A percentile compares a stretch with the other conserved stretches of the same genome.
Evolutionary conservation across 1,284 basidiomycete species (phyloP).

Genomic region (Xerocomus amazonicus): DNA sequence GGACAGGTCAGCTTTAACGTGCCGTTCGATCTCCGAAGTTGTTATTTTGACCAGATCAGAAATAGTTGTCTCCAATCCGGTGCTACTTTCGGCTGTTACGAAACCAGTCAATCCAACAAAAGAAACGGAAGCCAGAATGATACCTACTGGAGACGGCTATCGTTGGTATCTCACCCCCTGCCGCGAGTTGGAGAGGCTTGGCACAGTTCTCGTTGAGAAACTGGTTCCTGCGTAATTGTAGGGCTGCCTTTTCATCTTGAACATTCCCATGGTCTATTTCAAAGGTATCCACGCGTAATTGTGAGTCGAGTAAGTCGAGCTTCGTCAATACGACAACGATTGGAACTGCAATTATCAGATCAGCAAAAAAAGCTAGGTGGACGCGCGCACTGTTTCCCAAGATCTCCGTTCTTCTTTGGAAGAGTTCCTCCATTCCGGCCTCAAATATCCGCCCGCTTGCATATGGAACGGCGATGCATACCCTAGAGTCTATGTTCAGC

Average conservation of each 20-base stretch:
- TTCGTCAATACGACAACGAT: constrained; percentile 8
- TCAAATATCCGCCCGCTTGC: constrained; percentile 1
- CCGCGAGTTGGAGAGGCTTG: neutral
- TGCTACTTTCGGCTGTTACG: neutral
- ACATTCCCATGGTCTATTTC: no score
- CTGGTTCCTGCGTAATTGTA: neutral
- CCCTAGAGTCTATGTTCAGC: neutral
- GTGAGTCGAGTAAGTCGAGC: neutral
- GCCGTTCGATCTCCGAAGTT: neutral
- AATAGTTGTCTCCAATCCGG: neutral
- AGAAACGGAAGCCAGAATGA: neutral
- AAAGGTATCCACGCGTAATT: neutral
- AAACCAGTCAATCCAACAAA: neutral
- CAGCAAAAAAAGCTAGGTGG: neutral
- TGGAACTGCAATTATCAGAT: constrained; percentile 1
- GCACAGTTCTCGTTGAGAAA: neutral
- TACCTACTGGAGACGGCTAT: constrained; percentile 1
- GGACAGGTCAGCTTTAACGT: neutral
- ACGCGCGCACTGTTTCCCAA: constrained; percentile 2
- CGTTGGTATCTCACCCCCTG: neutral
- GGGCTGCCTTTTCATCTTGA: neutral
- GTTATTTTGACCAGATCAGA: neutral
- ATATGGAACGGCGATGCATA: constrained; percentile 3
- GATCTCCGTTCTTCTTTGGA: neutral
- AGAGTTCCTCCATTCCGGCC: neutral